Evolutionary conservation across 352 stramenopile genomes (phyloP).

Genomic region (Phytopythium mirpurense): DNA sequence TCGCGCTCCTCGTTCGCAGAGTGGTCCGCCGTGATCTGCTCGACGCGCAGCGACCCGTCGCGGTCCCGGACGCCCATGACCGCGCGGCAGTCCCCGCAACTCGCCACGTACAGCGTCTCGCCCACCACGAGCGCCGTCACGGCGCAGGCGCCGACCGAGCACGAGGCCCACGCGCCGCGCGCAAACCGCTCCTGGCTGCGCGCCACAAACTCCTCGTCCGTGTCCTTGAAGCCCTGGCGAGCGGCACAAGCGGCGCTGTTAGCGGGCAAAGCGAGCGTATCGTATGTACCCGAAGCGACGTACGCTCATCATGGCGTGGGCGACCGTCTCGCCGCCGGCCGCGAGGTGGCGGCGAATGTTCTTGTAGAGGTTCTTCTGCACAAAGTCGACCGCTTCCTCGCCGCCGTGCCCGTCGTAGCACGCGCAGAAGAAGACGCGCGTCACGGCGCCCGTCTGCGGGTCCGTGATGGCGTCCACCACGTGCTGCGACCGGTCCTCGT

Average conservation of each 20-base stretch:
- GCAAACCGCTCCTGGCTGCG: conserved; percentile 48
- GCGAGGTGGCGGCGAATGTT: conserved; percentile 44
- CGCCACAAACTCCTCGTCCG: conserved; percentile 55
- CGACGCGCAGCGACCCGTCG: conserved; percentile 41
- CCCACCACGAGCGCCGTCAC: conserved; percentile 53
- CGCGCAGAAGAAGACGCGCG: conserved; percentile 56
- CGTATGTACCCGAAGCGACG: background rate
- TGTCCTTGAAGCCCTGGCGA: conserved; percentile 40
- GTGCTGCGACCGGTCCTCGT: conserved; percentile 60
- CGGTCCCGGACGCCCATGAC: conserved; percentile 59
- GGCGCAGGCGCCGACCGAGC: conserved; percentile 56
- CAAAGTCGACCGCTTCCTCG: conserved; percentile 58
- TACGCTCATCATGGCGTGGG: conserved; percentile 41
- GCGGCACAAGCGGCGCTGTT: background rate
- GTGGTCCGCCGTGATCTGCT: conserved; percentile 66
- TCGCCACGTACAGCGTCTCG: conserved; percentile 53
- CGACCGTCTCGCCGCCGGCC: conserved; percentile 21
- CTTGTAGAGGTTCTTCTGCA: conserved; percentile 54
- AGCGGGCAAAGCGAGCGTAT: too few species aligned
- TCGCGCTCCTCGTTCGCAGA: conserved; percentile 59
- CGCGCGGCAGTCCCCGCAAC: conserved; percentile 58
- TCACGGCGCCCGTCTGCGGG: conserved; percentile 12
- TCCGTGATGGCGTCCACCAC: conserved; percentile 32
- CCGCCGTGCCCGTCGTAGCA: conserved; percentile 69
- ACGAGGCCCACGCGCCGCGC: conserved; percentile 47